Conservation (phyloP, 208 protist genomes). For the Leishmania braziliensis region DNA sequence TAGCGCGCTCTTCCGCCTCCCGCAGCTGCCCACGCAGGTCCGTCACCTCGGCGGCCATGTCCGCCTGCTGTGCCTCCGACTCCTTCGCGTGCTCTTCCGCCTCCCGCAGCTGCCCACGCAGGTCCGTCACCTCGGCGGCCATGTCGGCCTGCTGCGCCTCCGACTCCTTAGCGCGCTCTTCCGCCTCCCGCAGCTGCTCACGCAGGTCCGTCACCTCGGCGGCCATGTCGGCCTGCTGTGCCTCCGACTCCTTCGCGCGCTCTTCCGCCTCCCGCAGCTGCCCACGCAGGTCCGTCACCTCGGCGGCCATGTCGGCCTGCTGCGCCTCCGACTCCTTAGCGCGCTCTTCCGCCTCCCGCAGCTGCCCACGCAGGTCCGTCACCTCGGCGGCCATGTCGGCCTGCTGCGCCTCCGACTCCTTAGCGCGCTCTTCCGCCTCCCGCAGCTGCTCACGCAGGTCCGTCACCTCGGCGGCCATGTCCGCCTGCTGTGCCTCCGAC, state of each 20-base stretch:
- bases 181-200: not conserved
- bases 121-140: conserved; percentile 20
- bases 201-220: not conserved
- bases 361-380: conserved; percentile 29
- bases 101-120: conserved; percentile 11
- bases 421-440: too few relatives aligned
- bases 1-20: not conserved
- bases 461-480: conserved; percentile 32
- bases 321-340: conserved; percentile 30
- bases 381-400: conserved; percentile 28
- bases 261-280: conserved; percentile 2
- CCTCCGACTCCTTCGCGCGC: conserved; percentile 5
- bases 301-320: too few relatives aligned
- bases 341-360: too few relatives aligned
- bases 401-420: not conserved
- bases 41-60: not conserved
- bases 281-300: too few relatives aligned
- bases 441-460: conserved; percentile 30
- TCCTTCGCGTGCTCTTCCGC: not conserved
- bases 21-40: too few relatives aligned
- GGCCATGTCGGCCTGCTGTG: not conserved
- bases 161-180: too few relatives aligned
- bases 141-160: not conserved
- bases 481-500: not conserved
- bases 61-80: conserved; percentile 10